Evolutionary conservation across 2,329 filamentous ascomycete genomes (phyloP).

Genomic region (Plenodomus tracheiphilus): DNA sequence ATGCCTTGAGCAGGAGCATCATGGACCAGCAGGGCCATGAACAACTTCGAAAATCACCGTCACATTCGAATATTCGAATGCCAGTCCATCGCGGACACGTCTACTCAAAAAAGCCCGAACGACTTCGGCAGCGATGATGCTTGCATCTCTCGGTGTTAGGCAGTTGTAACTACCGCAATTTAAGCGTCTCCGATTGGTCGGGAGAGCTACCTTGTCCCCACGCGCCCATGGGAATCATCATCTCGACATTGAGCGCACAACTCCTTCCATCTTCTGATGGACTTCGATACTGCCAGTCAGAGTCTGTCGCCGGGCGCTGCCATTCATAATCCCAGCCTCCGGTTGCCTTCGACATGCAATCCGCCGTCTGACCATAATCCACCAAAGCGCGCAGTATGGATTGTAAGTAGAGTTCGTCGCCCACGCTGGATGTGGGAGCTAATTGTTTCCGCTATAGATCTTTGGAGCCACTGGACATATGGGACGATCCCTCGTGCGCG

Average conservation of each 20-base stretch:
- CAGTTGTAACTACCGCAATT: slow-evolving; percentile 7
- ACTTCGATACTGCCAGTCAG: slow-evolving; percentile 41
- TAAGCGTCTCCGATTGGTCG: slow-evolving; percentile 33
- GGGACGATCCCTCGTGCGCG: slow-evolving; percentile 85
- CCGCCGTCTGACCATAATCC: slow-evolving; percentile 74
- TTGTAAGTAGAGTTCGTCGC: slow-evolving; percentile 62
- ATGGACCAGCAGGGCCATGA: neutral
- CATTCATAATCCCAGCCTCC: slow-evolving; percentile 48
- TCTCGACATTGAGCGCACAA: slow-evolving; percentile 9
- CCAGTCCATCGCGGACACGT: neutral
- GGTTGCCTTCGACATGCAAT: slow-evolving; percentile 82
- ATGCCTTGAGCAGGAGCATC: slow-evolving; percentile 17
- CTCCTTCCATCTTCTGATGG: slow-evolving; percentile 28
- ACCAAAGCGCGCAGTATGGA: slow-evolving; percentile 80
- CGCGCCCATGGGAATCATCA: slow-evolving; percentile 22
- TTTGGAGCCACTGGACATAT: slow-evolving; percentile 98
- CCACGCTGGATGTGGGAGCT: neutral
- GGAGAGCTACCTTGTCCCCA: slow-evolving; percentile 24
- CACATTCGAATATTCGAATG: neutral
- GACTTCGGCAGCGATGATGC: neutral
- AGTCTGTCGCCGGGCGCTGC: slow-evolving; percentile 43
- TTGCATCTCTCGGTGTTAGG: slow-evolving; percentile 12
- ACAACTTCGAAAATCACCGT: neutral
- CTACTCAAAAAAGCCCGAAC: neutral
- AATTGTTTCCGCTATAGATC: slow-evolving; percentile 53